Evolutionary conservation across 495 filamentous ascomycete genomes (phyloP).

Genomic region (Tuber umbilicatum): DNA sequence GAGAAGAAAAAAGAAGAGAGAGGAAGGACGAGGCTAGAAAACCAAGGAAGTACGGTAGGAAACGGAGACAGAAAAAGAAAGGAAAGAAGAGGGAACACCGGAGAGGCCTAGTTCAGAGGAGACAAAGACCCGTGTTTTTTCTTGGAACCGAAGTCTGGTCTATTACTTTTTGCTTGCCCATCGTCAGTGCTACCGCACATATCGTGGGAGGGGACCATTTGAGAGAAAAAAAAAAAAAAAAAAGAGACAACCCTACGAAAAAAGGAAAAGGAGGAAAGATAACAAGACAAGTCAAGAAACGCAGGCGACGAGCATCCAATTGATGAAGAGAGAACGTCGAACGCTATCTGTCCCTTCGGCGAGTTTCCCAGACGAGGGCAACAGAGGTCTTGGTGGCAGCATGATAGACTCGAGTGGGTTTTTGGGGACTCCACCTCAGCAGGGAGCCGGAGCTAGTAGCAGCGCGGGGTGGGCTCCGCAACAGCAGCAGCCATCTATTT

Average conservation of each 20-base stretch:
- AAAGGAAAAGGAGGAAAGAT: slow-evolving; percentile 11
- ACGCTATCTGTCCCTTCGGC: slow-evolving; percentile 39
- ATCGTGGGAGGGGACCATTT: neutral
- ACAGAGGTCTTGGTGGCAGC: slow-evolving; percentile 13
- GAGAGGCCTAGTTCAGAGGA: slow-evolving; percentile 4
- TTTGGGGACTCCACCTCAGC: slow-evolving; percentile 27
- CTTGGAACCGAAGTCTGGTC: slow-evolving; percentile 1
- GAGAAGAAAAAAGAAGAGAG: slow-evolving; percentile 9
- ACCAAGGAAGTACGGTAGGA: slow-evolving; percentile 2
- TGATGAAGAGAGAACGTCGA: slow-evolving; percentile 40
- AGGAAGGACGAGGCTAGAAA: neutral
- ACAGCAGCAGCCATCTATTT: slow-evolving; percentile 29
- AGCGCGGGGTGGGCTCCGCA: slow-evolving; percentile 41
- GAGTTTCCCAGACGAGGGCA: slow-evolving; percentile 24
- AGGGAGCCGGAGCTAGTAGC: slow-evolving; percentile 17
- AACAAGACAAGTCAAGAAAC: slow-evolving; percentile 7
- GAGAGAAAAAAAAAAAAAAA: slow-evolving; percentile 3
- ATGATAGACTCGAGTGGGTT: slow-evolving; percentile 25
- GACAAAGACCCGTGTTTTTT: neutral
- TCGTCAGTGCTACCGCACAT: neutral
- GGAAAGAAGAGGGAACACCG: slow-evolving; percentile 6
- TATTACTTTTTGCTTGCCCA: neutral
- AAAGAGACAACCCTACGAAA: neutral
- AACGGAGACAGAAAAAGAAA: slow-evolving; percentile 6
- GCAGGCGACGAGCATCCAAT: slow-evolving; percentile 3